Base-by-base conservation (phyloP, 176 grass and related monocot genomes). In the Avena sativa region DNA sequence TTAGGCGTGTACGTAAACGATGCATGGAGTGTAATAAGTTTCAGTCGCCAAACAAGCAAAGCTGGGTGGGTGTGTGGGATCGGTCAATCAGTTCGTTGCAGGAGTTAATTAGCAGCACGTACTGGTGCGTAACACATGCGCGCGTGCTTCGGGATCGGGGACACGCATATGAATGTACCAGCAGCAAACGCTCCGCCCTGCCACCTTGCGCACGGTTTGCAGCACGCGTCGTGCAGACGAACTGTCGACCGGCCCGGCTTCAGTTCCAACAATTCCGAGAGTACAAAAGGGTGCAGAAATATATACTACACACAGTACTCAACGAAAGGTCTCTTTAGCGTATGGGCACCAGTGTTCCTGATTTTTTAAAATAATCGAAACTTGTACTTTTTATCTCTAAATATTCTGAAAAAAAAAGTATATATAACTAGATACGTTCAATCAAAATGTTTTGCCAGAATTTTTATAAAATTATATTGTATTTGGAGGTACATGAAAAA, bases 111-210 rank as follows among this genome's bases (percentile, higher is more conserved):
- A 51, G 87, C 53, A 28, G 40, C 5, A 43, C 40, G 40, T 43
- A 7, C 5, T 43, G 40, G 6, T 43, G 40, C 40, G 44, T 23
- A 84, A 80, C 55, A 80, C 55, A 63, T 43, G 40, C 38, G 15
- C 1, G 5, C 52, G 8, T 76, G 84, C 71, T 73, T 79, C 79
- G 73, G 64, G 89, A 90, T 90, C 84, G 84, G 79, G 84, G 56
- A 83, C 89, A 90, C 32, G 73, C 84, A 26, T 43, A 55, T 90
- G 52, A 82, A 86, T 90, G 84, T 86, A 82, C 89, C 63, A 40
- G n/a, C 78, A 74, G 4, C 70, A 26, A 60, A 53, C 14, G 12
- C 13, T 53, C 61, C 23, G 13, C 9, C 11, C 66, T 81, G 88
- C 49, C 57, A 23, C 34, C 32, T 25, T 85, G 58, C 17, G 17